Conservation (phyloP, 257 asterid species). For the Rehmannia glutinosa region DNA sequence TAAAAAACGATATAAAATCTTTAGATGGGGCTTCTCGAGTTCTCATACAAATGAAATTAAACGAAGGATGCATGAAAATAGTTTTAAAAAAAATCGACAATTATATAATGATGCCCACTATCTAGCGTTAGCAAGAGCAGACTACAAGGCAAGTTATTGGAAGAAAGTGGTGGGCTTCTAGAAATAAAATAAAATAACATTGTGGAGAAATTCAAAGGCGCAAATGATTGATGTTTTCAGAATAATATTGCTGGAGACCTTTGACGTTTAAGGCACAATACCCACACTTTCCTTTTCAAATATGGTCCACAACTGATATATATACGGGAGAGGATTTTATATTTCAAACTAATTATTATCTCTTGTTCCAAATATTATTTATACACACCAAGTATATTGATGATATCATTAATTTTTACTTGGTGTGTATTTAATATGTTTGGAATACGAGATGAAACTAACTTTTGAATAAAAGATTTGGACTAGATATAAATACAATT, state of each 20-base stretch:
- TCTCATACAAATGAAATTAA: neutral
- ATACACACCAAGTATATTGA: too few species aligned
- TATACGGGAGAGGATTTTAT: too few species aligned
- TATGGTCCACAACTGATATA: neutral
- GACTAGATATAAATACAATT: too few species aligned
- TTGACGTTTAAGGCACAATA: constrained; percentile 52
- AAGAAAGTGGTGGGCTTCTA: constrained; percentile 35
- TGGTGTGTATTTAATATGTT: too few species aligned
- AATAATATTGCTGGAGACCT: constrained; percentile 26
- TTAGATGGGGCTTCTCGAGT: neutral
- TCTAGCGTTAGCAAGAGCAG: constrained; percentile 9
- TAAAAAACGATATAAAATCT: too few species aligned
- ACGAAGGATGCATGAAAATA: too few species aligned
- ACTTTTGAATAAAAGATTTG: too few species aligned
- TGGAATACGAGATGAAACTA: too few species aligned
- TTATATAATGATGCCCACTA: constrained; percentile 14
- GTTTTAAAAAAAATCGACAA: too few species aligned
- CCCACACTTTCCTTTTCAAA: constrained; percentile 28
- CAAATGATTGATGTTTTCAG: constrained; percentile 33
- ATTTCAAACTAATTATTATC: too few species aligned
- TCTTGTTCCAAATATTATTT: too few species aligned
- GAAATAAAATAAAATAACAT: constrained; percentile 20
- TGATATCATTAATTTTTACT: too few species aligned
- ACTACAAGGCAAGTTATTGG: constrained; percentile 27
- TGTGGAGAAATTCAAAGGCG: constrained; percentile 48